phyloP scores from a whole-genome alignment of 2,329 filamentous ascomycete species.

The Xylariomycetidae sp. region DNA sequence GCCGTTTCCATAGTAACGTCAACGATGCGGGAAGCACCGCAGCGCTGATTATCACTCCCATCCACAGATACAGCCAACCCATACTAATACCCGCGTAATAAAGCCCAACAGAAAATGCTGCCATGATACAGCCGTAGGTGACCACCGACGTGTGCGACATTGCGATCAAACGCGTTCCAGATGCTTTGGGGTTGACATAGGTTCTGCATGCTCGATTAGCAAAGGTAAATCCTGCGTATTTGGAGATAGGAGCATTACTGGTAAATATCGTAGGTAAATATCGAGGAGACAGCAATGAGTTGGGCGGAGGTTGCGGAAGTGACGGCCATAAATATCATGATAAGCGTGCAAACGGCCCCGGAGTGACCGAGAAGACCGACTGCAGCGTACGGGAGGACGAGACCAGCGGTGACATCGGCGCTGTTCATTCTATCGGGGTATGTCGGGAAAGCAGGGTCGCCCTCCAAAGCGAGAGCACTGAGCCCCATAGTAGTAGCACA shows the following conservation, averaged over 20 bases:
- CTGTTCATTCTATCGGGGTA: slow-evolving; percentile 65
- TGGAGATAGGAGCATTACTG: too few relatives aligned
- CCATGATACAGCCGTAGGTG: slow-evolving; percentile 67
- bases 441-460: slow-evolving; percentile 63
- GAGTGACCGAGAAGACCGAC: slow-evolving; percentile 76
- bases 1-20: slow-evolving; percentile 72
- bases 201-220: slow-evolving; percentile 44
- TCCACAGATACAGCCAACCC: slow-evolving; percentile 81
- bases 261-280: slow-evolving; percentile 83
- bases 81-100: slow-evolving; percentile 72
- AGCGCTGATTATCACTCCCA: slow-evolving; percentile 82
- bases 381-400: slow-evolving; percentile 81
- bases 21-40: slow-evolving; percentile 77
- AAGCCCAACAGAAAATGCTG: slow-evolving; percentile 68
- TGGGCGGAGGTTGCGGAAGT: slow-evolving; percentile 77
- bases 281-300: slow-evolving; percentile 79
- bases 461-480: slow-evolving; percentile 72
- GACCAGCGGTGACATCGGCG: slow-evolving; percentile 71
- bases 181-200: slow-evolving; percentile 72
- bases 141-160: slow-evolving; percentile 69
- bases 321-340: slow-evolving; percentile 86
- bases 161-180: slow-evolving; percentile 69
- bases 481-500: slow-evolving; percentile 84
- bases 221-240: too few relatives aligned
- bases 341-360: slow-evolving; percentile 69